Evolutionary conservation across 2,329 filamentous ascomycete species (phyloP).

Genomic region (Penicillium sp.): DNA sequence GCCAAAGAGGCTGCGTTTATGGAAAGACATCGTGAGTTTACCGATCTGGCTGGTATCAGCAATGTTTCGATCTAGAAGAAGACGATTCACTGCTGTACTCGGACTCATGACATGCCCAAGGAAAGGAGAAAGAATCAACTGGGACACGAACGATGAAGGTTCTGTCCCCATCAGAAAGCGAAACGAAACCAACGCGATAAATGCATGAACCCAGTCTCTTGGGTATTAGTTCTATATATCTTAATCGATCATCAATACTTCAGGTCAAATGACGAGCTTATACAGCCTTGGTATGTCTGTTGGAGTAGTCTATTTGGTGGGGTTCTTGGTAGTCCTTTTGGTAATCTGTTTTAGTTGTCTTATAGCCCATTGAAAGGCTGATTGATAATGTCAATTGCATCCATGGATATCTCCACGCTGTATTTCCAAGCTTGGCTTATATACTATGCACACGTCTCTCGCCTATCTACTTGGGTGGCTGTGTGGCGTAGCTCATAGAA

Average conservation of each 20-base stretch:
- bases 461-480: neutral
- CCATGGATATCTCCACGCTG: neutral
- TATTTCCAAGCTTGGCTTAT: too few relatives aligned
- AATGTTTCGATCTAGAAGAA: neutral
- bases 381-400: neutral
- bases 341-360: neutral
- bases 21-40: neutral
- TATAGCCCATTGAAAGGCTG: neutral
- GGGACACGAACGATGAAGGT: neutral
- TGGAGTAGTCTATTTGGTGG: too few relatives aligned
- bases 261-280: too few relatives aligned
- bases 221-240: neutral
- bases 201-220: neutral
- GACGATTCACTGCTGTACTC: fast-evolving
- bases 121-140: neutral
- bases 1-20: neutral
- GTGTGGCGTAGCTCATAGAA: neutral
- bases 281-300: too few relatives aligned
- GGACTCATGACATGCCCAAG: neutral
- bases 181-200: too few relatives aligned
- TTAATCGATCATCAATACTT: too few relatives aligned
- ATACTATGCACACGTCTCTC: neutral
- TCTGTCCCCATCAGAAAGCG: neutral
- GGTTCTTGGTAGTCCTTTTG: too few relatives aligned
- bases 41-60: neutral